phyloP scores from a whole-genome alignment of 768 basidiomycete species.

The Tulasnella sp. region DNA sequence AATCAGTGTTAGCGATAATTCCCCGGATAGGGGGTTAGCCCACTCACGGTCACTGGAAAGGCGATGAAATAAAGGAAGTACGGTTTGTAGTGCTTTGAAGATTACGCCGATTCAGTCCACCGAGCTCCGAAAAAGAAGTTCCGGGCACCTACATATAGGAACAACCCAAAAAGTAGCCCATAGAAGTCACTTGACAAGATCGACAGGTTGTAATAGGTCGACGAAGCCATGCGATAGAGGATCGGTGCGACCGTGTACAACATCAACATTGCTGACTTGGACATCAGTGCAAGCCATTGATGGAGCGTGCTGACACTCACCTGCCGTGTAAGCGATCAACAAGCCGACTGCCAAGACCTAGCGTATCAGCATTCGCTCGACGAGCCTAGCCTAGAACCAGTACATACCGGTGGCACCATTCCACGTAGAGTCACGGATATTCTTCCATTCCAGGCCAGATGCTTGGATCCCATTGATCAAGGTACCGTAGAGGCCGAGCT shows the following conservation, averaged over 20 bases:
- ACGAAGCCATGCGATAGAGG: slow-evolving; percentile 73
- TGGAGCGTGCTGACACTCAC: slow-evolving; percentile 20
- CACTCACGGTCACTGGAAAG: slow-evolving; percentile 42
- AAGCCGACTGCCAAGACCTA: slow-evolving; percentile 34
- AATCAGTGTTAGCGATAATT: too few relatives aligned
- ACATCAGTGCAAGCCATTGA: background rate
- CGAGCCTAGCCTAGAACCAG: background rate
- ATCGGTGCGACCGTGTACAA: slow-evolving; percentile 78
- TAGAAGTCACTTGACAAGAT: slow-evolving; percentile 82
- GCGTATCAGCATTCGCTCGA: background rate
- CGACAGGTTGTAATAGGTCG: slow-evolving; percentile 74
- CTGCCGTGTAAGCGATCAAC: slow-evolving; percentile 38
- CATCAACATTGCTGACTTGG: slow-evolving; percentile 57
- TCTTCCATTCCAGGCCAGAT: slow-evolving; percentile 55
- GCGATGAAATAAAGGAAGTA: slow-evolving; percentile 85
- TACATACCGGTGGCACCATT: slow-evolving; percentile 51
- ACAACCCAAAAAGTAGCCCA: slow-evolving; percentile 64
- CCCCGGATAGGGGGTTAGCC: too few relatives aligned
- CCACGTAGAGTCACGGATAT: slow-evolving; percentile 58
- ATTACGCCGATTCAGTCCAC: background rate
- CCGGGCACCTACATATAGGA: slow-evolving; percentile 38
- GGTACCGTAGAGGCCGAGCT: slow-evolving; percentile 74
- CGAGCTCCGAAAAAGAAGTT: background rate
- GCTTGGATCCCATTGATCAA: slow-evolving; percentile 66
- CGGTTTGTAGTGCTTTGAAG: slow-evolving; percentile 55